Evolutionary conservation across 768 basidiomycete species (phyloP).

Genomic region (Xerocomus brunneocitrinus): DNA sequence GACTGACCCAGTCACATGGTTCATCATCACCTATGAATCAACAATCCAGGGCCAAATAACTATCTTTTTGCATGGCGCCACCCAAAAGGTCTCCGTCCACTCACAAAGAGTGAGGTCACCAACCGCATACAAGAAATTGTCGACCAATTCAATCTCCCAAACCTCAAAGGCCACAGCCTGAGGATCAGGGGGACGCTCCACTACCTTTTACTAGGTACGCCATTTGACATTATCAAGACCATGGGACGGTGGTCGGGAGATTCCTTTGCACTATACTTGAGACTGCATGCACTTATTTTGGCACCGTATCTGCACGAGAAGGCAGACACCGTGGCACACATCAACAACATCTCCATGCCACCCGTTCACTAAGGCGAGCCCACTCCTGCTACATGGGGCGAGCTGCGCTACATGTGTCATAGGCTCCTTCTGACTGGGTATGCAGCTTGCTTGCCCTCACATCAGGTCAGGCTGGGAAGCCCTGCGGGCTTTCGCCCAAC

Average conservation of each 20-base stretch:
- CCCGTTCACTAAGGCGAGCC: too few relatives aligned
- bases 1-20: neutral
- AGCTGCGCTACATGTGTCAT: too few relatives aligned
- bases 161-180: slow-evolving; percentile 25
- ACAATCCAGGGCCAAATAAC: accelerated
- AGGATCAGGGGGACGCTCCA: slow-evolving; percentile 28
- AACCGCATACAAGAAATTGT: neutral
- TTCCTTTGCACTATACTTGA: slow-evolving; percentile 28
- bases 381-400: too few relatives aligned
- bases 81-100: neutral
- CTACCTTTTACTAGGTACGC: slow-evolving; percentile 24
- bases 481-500: too few relatives aligned
- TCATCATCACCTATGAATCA: neutral
- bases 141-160: neutral
- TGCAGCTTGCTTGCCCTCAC: too few relatives aligned
- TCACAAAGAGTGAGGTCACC: neutral
- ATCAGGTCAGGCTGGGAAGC: too few relatives aligned
- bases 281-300: slow-evolving; percentile 17
- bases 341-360: too few relatives aligned
- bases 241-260: slow-evolving; percentile 35
- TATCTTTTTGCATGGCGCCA: slow-evolving; percentile 7
- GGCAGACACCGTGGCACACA: too few relatives aligned
- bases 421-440: too few relatives aligned
- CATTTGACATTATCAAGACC: slow-evolving; percentile 31
- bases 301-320: neutral